Percentiles rank a stretch among this genome's conserved stretches.
Evolutionary conservation across 495 filamentous ascomycete species (phyloP).

Genomic region (Xylaria telfairii): DNA sequence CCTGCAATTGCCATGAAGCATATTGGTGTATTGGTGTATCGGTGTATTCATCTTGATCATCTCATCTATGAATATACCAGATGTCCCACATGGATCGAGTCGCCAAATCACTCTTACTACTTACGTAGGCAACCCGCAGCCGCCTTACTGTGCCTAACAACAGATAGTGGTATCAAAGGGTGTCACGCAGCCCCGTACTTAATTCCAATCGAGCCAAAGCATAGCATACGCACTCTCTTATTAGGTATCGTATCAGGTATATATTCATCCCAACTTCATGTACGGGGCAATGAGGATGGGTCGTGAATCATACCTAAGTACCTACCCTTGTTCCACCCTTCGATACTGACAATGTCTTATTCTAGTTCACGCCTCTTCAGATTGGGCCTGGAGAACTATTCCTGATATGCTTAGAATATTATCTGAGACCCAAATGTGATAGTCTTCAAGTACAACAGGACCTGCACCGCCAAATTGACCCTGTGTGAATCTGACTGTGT

Average conservation of each 20-base stretch:
- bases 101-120: constrained; percentile 3
- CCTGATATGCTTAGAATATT: neutral
- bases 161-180: neutral
- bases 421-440: neutral
- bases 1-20: neutral
- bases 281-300: neutral
- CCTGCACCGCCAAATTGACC: neutral
- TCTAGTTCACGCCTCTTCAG: neutral
- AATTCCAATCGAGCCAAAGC: neutral
- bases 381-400: neutral
- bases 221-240: neutral
- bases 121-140: neutral
- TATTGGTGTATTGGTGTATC: neutral
- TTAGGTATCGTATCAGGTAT: neutral
- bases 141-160: neutral
- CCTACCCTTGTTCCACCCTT: neutral
- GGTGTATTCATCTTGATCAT: neutral
- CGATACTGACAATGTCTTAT: neutral
- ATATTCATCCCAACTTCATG: neutral
- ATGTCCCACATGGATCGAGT: neutral
- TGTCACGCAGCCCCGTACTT: neutral
- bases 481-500: neutral
- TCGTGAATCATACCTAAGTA: constrained; percentile 8
- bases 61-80: neutral
- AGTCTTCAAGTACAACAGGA: neutral